These are phyloP conservation scores for Ogataea philodendri DNA, from an alignment of 805 yeast genomes.

Conservation along the genomic window DNA sequence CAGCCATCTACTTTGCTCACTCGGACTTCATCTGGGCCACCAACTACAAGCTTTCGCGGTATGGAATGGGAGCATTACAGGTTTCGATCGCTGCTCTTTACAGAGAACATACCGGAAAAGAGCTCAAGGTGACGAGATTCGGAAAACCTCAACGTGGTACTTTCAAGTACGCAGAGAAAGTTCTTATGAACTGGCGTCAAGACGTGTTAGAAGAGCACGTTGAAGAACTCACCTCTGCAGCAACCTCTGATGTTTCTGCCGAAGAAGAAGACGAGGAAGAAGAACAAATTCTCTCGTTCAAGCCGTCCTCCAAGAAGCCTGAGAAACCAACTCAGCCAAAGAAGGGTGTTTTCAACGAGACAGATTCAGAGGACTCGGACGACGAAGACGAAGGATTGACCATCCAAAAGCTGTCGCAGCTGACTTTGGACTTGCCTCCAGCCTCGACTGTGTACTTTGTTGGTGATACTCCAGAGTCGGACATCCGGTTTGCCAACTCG, in stretches of 20 bases:
- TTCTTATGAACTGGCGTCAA: constrained; percentile 73
- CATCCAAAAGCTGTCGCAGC: constrained; percentile 43
- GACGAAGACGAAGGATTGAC: constrained; percentile 42
- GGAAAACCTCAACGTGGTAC: constrained; percentile 92
- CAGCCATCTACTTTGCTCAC: constrained; percentile 83
- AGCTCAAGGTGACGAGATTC: constrained; percentile 74
- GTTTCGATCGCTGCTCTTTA: constrained; percentile 83
- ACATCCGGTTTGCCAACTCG: constrained; percentile 82
- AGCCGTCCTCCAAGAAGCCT: constrained; percentile 9
- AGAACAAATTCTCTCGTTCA: constrained; percentile 20
- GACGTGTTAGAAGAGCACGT: constrained; percentile 74
- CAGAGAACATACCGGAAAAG: constrained; percentile 80
- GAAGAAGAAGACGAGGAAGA: constrained; percentile 19
- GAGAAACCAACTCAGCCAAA: constrained; percentile 6
- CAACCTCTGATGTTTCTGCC: constrained; percentile 19
- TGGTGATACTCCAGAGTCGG: constrained; percentile 89
- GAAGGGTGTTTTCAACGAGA: constrained; percentile 27
- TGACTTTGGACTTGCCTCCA: constrained; percentile 64
- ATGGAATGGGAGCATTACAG: constrained; percentile 94
- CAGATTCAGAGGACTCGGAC: constrained; percentile 32
- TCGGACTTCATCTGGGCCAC: constrained; percentile 95
- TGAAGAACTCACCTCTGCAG: constrained; percentile 37
- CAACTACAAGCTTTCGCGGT: constrained; percentile 73
- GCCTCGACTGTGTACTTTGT: constrained; percentile 86
- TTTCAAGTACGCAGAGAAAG: constrained; percentile 77